Conservation (phyloP, 1,284 basidiomycete genomes). For the Clitocybe nebularis region DNA sequence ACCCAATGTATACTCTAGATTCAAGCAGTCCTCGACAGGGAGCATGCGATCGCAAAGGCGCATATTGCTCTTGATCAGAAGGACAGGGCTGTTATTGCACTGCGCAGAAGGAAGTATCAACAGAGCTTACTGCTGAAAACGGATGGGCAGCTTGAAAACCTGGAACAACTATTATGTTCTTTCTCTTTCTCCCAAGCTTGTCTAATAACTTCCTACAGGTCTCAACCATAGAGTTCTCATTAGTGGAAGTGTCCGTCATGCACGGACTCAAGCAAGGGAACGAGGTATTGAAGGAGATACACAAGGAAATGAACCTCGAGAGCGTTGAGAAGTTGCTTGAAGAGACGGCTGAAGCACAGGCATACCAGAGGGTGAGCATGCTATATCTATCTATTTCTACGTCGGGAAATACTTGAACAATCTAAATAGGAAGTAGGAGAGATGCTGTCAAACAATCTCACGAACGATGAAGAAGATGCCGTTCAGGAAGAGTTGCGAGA, state of each 20-base stretch:
- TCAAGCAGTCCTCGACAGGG: slow-evolving; percentile 81
- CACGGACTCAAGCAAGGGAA: slow-evolving; percentile 93
- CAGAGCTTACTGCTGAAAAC: slow-evolving; percentile 86
- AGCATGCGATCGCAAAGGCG: slow-evolving; percentile 85
- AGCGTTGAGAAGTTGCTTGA: slow-evolving; percentile 92
- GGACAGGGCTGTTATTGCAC: slow-evolving; percentile 81
- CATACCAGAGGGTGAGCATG: slow-evolving; percentile 78
- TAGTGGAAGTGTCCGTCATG: slow-evolving; percentile 89
- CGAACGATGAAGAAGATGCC: slow-evolving; percentile 89
- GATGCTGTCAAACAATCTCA: slow-evolving; percentile 79
- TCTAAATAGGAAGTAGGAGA: slow-evolving; percentile 80
- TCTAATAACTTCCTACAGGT: slow-evolving; percentile 50
- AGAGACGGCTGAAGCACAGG: slow-evolving; percentile 88
- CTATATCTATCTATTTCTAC: slow-evolving; percentile 1
- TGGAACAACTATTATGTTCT: slow-evolving; percentile 82
- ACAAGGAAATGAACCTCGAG: slow-evolving; percentile 90
- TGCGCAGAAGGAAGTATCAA: slow-evolving; percentile 92
- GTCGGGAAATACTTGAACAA: slow-evolving; percentile 8
- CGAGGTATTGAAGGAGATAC: slow-evolving; percentile 89
- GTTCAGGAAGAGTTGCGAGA: slow-evolving; percentile 80
- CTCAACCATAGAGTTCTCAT: slow-evolving; percentile 93
- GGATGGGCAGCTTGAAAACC: slow-evolving; percentile 83
- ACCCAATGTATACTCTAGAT: slow-evolving; percentile 54
- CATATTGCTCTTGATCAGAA: slow-evolving; percentile 82
- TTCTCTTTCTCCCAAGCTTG: background rate